A percentile compares a stretch with the other conserved stretches of the same genome.
phyloP scores from a whole-genome alignment of 1,139 yeast genomes.

The Candida sp. region DNA sequence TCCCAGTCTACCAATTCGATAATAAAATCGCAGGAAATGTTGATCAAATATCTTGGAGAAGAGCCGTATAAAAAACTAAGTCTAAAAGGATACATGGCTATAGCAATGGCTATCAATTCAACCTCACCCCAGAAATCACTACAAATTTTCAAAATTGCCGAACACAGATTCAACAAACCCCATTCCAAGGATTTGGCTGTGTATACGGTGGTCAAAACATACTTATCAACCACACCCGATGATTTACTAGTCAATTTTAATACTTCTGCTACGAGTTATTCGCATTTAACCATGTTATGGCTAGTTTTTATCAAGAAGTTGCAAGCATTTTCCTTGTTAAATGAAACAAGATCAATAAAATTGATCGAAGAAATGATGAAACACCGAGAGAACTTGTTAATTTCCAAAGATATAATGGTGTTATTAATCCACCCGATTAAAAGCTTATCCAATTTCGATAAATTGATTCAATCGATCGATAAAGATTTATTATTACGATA shows the following conservation, averaged over 20 bases:
- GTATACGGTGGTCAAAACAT: slow-evolving; percentile 23
- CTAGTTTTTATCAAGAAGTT: slow-evolving; percentile 31
- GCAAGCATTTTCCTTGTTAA: slow-evolving; percentile 29
- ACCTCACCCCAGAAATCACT: slow-evolving; percentile 23
- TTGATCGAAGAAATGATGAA: slow-evolving; percentile 23
- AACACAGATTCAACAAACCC: slow-evolving; percentile 14
- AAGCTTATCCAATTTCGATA: slow-evolving; percentile 6
- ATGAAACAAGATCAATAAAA: slow-evolving; percentile 24
- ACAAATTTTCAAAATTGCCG: slow-evolving; percentile 26
- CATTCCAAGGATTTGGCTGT: slow-evolving; percentile 16
- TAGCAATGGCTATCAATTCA: slow-evolving; percentile 26
- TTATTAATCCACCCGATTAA: slow-evolving; percentile 24
- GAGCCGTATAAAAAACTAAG: slow-evolving; percentile 15
- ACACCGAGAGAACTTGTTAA: slow-evolving; percentile 16
- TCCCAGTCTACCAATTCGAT: slow-evolving; percentile 9
- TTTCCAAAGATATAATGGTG: slow-evolving; percentile 29
- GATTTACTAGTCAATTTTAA: slow-evolving; percentile 31
- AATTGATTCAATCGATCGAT: slow-evolving; percentile 4
- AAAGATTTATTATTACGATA: neutral
- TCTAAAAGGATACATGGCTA: slow-evolving; percentile 38
- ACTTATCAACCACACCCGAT: slow-evolving; percentile 28
- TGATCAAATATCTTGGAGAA: slow-evolving; percentile 18
- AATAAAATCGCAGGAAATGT: slow-evolving; percentile 27
- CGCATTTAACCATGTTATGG: slow-evolving; percentile 32
- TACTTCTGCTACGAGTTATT: slow-evolving; percentile 18